Conservation (phyloP, 345 rosid genomes). For the Brassica nigra region DNA sequence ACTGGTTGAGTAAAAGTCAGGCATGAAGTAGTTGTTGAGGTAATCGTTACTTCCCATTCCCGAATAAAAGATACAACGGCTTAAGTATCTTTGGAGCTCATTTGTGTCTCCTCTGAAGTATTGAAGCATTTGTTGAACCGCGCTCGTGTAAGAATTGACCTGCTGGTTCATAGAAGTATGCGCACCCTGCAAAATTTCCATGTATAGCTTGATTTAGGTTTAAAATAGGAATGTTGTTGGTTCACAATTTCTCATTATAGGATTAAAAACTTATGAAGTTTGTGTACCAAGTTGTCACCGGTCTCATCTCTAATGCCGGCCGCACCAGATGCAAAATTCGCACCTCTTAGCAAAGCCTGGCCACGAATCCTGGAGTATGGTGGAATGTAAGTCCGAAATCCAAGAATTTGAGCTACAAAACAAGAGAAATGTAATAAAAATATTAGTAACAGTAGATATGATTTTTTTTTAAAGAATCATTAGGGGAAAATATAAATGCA, state of each 20-base stretch:
- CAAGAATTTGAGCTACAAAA: conserved; percentile 68
- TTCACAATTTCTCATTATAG: background rate
- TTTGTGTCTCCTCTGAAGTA: conserved; percentile 63
- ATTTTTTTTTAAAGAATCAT: background rate
- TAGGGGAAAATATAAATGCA: background rate
- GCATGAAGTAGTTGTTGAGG: conserved; percentile 88
- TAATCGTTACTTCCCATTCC: conserved; percentile 96
- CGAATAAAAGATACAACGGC: conserved; percentile 67
- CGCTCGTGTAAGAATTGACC: conserved; percentile 44
- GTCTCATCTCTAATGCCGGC: conserved; percentile 92
- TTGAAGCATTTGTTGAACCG: conserved; percentile 60
- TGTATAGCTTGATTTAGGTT: background rate
- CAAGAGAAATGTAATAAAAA: background rate
- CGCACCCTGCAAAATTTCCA: conserved; percentile 54
- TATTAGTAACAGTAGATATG: background rate
- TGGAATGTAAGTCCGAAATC: conserved; percentile 62
- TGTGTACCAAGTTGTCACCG: conserved; percentile 71
- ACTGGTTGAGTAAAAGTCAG: conserved; percentile 65
- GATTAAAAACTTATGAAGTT: too few species aligned
- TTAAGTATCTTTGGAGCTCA: conserved; percentile 53
- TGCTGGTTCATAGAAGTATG: conserved; percentile 83
- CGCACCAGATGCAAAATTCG: conserved; percentile 88
- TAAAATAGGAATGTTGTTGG: background rate
- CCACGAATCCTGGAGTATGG: conserved; percentile 70
- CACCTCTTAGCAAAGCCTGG: conserved; percentile 54